Conservation (phyloP, 495 filamentous ascomycete genomes). For the Penicillium canariense region DNA sequence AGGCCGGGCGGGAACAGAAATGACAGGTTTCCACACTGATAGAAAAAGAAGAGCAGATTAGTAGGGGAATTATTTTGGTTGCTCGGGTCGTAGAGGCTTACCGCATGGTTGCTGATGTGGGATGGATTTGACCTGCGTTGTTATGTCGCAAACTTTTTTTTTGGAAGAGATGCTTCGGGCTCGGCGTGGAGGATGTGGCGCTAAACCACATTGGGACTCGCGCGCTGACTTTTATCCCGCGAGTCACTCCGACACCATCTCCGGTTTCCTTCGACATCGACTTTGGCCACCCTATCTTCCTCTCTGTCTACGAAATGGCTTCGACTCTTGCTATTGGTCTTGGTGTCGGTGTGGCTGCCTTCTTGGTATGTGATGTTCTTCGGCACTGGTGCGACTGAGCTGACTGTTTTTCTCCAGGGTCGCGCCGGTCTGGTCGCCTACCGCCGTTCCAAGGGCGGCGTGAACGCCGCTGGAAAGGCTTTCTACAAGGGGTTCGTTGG, state of each 20-base stretch:
- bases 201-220: conserved; percentile 27
- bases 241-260: neutral
- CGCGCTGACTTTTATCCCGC: conserved; percentile 35
- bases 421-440: conserved; percentile 87
- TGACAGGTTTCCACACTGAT: conserved; percentile 81
- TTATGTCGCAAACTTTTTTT: conserved; percentile 32
- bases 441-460: conserved; percentile 74
- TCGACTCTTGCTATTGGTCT: conserved; percentile 73
- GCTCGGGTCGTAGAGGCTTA: conserved; percentile 14
- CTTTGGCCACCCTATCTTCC: neutral
- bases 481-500: conserved; percentile 85
- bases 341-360: conserved; percentile 75
- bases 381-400: neutral
- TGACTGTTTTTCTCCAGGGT: conserved; percentile 55
- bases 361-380: conserved; percentile 56
- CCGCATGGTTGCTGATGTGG: conserved; percentile 34
- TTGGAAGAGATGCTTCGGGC: conserved; percentile 31
- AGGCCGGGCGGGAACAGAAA: conserved; percentile 83
- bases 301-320: conserved; percentile 55
- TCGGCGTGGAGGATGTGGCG: conserved; percentile 28
- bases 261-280: conserved; percentile 2
- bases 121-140: conserved; percentile 20
- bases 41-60: neutral
- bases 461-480: conserved; percentile 75
- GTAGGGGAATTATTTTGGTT: neutral